phyloP scores from a whole-genome alignment of 805 yeast genomes.

The Hyphopichia homilentoma region DNA sequence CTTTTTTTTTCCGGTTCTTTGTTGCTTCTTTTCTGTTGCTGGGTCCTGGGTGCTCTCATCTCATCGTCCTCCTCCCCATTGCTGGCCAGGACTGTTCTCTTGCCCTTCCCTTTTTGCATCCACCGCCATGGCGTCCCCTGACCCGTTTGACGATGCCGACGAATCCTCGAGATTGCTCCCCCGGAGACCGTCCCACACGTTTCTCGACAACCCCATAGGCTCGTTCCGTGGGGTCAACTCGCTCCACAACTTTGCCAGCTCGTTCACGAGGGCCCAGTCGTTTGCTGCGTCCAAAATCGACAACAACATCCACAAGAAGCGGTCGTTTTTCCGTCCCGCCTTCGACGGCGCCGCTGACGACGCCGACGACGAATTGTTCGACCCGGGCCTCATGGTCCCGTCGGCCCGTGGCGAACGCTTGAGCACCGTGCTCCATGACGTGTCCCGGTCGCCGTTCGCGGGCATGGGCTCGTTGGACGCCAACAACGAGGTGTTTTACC shows the following conservation, averaged over 20 bases:
- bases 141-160: no score
- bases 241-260: slow-evolving; percentile 72
- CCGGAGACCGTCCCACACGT: slow-evolving; percentile 16
- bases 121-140: no score
- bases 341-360: slow-evolving; percentile 22
- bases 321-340: slow-evolving; percentile 52
- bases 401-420: slow-evolving; percentile 59
- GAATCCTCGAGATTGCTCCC: no score
- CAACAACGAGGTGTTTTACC: slow-evolving; percentile 35
- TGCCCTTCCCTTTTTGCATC: no score
- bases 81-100: no score
- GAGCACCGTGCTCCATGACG: slow-evolving; percentile 50
- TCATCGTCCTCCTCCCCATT: no score
- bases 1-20: no score
- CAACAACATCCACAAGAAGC: slow-evolving; percentile 50
- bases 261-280: slow-evolving; percentile 75
- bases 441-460: slow-evolving; percentile 19
- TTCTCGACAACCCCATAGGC: slow-evolving; percentile 40
- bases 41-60: no score
- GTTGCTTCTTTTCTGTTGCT: no score
- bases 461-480: slow-evolving; percentile 13
- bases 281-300: slow-evolving; percentile 47
- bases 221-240: slow-evolving; percentile 67
- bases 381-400: slow-evolving; percentile 67
- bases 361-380: slow-evolving; percentile 57